Evolutionary conservation across 805 yeast species (phyloP).

Genomic region (Danielia reshetovae): DNA sequence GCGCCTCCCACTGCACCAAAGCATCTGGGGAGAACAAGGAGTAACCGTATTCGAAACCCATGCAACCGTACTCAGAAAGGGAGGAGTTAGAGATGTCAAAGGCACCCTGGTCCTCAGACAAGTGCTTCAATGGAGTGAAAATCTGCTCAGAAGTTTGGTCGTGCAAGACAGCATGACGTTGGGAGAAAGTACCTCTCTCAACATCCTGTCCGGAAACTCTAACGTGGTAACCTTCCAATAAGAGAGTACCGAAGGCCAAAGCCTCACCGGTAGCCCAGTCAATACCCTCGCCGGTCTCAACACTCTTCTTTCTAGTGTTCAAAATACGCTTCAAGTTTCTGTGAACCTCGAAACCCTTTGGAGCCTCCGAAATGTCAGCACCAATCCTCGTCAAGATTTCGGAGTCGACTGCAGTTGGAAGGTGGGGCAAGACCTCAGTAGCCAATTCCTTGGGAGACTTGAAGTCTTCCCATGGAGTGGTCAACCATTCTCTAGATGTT

Average conservation of each 20-base stretch:
- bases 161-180: slow-evolving; percentile 97
- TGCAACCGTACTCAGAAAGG: slow-evolving; percentile 96
- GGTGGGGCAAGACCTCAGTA: slow-evolving; percentile 90
- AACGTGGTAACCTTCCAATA: slow-evolving; percentile 90
- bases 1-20: slow-evolving; percentile 98
- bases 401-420: slow-evolving; percentile 88
- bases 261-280: slow-evolving; percentile 99
- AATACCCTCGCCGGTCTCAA: slow-evolving; percentile 86
- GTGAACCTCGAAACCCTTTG: slow-evolving; percentile 85
- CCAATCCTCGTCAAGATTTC: slow-evolving; percentile 75
- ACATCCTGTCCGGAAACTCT: slow-evolving; percentile 99
- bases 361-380: slow-evolving; percentile 72
- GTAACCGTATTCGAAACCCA: slow-evolving; percentile 99
- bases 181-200: slow-evolving; percentile 99
- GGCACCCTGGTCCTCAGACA: slow-evolving; percentile 77
- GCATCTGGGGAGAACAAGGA: slow-evolving; percentile 97
- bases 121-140: slow-evolving; percentile 79
- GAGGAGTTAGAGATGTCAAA: slow-evolving; percentile 92
- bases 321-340: slow-evolving; percentile 94
- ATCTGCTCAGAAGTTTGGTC: slow-evolving; percentile 86
- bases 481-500: slow-evolving; percentile 93
- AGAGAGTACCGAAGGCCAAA: slow-evolving; percentile 90
- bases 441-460: slow-evolving; percentile 97
- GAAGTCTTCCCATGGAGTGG: slow-evolving; percentile 98
- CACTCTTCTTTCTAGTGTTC: slow-evolving; percentile 78